phyloP scores from a whole-genome alignment of 257 asterid genomes.

The Rhazya stricta region DNA sequence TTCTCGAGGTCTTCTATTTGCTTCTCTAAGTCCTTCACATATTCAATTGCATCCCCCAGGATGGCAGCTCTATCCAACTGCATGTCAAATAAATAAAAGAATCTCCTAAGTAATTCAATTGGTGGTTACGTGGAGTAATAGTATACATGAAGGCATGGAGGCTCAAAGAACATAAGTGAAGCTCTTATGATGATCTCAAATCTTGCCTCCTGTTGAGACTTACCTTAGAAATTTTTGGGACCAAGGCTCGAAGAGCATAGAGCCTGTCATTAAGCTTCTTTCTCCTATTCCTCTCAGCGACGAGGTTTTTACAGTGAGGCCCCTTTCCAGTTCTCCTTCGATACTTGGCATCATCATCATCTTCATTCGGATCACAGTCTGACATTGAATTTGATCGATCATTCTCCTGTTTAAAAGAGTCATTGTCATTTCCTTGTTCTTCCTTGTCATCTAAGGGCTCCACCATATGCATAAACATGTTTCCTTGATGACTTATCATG shows the following conservation, averaged over 20 bases:
- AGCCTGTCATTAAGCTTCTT: slow-evolving; percentile 88
- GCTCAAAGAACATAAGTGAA: not conserved
- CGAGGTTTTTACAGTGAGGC: slow-evolving; percentile 64
- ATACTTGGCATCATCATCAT: slow-evolving; percentile 54
- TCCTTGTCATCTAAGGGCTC: slow-evolving; percentile 27
- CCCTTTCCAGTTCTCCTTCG: slow-evolving; percentile 65
- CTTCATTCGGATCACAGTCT: slow-evolving; percentile 68
- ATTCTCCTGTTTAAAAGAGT: slow-evolving; percentile 45
- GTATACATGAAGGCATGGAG: not conserved
- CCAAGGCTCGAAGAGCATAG: slow-evolving; percentile 71
- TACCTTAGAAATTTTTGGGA: slow-evolving; percentile 88
- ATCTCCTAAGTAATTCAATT: not conserved
- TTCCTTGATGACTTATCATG: slow-evolving; percentile 24
- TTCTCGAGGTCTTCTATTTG: slow-evolving; percentile 55
- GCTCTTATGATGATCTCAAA: not conserved
- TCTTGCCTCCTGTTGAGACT: not conserved
- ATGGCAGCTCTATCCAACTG: slow-evolving; percentile 89
- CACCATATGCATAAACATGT: slow-evolving; percentile 30
- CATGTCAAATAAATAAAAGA: not conserved
- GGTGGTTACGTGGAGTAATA: not conserved
- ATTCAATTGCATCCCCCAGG: slow-evolving; percentile 83
- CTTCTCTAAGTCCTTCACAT: slow-evolving; percentile 66
- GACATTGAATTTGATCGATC: slow-evolving; percentile 47
- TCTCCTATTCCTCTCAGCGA: slow-evolving; percentile 82
- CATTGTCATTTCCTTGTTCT: slow-evolving; percentile 38